Evolutionary conservation across 139 green algal species (phyloP), one percentile per base, ranked within the genome.

Genomic region (Coelastrella sp.): DNA sequence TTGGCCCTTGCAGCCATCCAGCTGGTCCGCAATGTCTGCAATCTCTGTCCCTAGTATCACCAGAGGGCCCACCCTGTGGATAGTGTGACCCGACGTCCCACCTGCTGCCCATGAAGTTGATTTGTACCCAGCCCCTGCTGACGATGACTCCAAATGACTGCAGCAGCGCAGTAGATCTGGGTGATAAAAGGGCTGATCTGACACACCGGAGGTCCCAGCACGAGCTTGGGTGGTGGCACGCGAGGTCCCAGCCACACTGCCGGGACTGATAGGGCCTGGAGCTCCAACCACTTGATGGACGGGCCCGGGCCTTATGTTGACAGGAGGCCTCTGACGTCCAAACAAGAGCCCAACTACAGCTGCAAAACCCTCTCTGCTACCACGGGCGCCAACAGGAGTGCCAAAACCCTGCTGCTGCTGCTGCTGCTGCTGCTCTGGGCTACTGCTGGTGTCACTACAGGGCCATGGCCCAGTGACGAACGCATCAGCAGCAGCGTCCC

Each of bases 401-500:
- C 11, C 12, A 20, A 59, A 7, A 22, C 7, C 74, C 25, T 65
- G 49, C 78, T 63, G 78, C 78, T 63, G 49, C 49, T 65, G 78
- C 25, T 65, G 49, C 78, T 63, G 78, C 78, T 63, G 49, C 49
- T 65, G 78, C 78, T 63, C 78, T 35, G 57, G 78, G 58, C 80
- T 86, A 19, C 80, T 73, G 58, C 80, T 73, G 58, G 8, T 19
- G 59, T 73, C 58, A n/a, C 59, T 73, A 5, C 8, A 10, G 7
- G 59, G 35, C 7, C 81, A 56, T 20, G 81, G 58, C 24, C 81
- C 81, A 17, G 7, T 65, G 20, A 27, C 11, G 12, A 87, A 68
- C 7, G 65, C 82, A 61, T 78, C 82, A 59, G 49, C 84, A 81
- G 84, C 68, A 61, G 84, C 65, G 63, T 15, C 66, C 84, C 84